Evolutionary conservation across 305 asterid species (phyloP), one percentile per base, ranked within the genome.

Genomic region (Solanum chacoense): DNA sequence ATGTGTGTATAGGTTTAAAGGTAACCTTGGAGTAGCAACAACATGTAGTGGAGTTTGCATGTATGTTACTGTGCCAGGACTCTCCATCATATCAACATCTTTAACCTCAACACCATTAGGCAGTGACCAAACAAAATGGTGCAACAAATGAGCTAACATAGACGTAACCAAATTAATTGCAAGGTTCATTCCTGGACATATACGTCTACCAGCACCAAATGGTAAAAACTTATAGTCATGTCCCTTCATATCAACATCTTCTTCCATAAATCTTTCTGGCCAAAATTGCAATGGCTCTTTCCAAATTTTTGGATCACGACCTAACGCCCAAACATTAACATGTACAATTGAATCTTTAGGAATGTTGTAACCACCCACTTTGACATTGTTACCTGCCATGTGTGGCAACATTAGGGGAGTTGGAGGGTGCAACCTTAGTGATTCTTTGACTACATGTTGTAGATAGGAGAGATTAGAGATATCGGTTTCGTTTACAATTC

Each of bases 371-470:
- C 90, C 91, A 20, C 92, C 89, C 6, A 91, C 87, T 81, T 88
- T 91, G 26, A 80, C 91, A 65, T 89, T 16, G n/a, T 90, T 40
- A 26, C 89, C 81, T 73, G 85, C 85, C 86, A 87, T 88, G 31
- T 91, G 93, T 11, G 93, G 93, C 87, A 91, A 87, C 93, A 91
- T 91, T 59, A 91, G 77, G 8, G 93, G 90, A 13, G 92, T 91
- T 73, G 93, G 90, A 63, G 93, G 93, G 80, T 91, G 93, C 87
- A 91, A 36, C 90, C 91, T 89, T 63, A 89, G 42, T 22, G 89
- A 89, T 86, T 91, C 91, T 87, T 91, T 91, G 65, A 84, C 85
- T 9, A 89, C 87, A 35, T 88, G 50, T 86, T 89, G 91, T 59
- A 91, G 72, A 84, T 91, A 91, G 20, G 91, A 89, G 85, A 91